Percentiles rank a stretch among this genome's conserved stretches.
These are phyloP conservation scores for Malus hybrid DNA, from an alignment of 331 rosid species.

Conservation along the genomic window DNA sequence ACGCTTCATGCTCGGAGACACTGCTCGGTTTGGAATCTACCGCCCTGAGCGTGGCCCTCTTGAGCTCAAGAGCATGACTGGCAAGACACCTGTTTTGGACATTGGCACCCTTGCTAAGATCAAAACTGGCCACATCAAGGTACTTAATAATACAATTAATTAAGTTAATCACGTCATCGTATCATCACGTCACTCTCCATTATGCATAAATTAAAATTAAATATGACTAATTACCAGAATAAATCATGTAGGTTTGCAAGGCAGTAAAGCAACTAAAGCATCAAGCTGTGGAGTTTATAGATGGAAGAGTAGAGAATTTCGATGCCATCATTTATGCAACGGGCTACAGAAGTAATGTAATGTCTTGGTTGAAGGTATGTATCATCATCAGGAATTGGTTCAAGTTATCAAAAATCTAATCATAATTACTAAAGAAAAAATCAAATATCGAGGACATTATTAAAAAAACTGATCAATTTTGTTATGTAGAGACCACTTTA, in stretches of 20 bases:
- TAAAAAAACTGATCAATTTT: too few species aligned
- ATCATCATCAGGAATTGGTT: neutral
- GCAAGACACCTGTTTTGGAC: conserved; percentile 92
- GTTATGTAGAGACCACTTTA: neutral
- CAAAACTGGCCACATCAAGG: conserved; percentile 79
- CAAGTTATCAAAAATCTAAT: neutral
- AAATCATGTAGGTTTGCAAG: conserved; percentile 45
- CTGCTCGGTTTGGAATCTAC: conserved; percentile 54
- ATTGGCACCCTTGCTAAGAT: conserved; percentile 79
- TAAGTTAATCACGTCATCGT: neutral
- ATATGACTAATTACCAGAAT: neutral
- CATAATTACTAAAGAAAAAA: too few species aligned
- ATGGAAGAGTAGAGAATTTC: conserved; percentile 63
- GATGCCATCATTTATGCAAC: conserved; percentile 87
- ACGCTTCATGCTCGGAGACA: conserved; percentile 74
- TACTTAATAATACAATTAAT: neutral
- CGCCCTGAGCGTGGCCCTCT: conserved; percentile 91
- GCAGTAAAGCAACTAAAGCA: conserved; percentile 58
- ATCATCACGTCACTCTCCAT: neutral
- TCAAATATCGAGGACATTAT: neutral
- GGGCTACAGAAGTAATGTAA: conserved; percentile 89
- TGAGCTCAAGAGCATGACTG: conserved; percentile 60
- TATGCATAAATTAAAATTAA: neutral
- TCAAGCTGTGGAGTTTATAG: conserved; percentile 65
- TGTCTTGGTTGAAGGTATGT: conserved; percentile 81